Evolutionary conservation across 805 yeast species (phyloP).

Genomic region (Starmerella bacillaris): DNA sequence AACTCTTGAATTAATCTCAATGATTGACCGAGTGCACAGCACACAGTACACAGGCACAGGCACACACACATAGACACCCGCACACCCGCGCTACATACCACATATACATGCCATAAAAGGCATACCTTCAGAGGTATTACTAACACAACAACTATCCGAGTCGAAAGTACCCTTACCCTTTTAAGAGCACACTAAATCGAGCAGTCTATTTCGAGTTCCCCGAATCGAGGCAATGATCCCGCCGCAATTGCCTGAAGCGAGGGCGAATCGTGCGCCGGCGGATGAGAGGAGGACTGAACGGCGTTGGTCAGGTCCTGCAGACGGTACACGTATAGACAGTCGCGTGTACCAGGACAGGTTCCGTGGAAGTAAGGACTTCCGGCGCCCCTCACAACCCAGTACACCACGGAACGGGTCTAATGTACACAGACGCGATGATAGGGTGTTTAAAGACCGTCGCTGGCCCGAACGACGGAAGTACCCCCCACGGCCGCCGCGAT

Average conservation of each 20-base stretch:
- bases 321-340: not conserved
- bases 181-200: too few species aligned
- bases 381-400: not conserved
- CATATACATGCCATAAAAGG: too few species aligned
- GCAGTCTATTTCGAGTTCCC: too few species aligned
- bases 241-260: not conserved
- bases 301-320: not conserved
- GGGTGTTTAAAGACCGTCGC: conserved; percentile 7
- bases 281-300: not conserved
- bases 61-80: too few species aligned
- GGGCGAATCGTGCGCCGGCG: not conserved
- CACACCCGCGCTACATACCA: too few species aligned
- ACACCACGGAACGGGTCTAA: not conserved
- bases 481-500: conserved; percentile 1
- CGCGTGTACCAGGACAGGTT: not conserved
- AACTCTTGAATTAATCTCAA: too few species aligned
- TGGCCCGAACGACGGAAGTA: conserved; percentile 4
- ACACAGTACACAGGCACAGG: too few species aligned
- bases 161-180: too few species aligned
- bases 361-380: not conserved
- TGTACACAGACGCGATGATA: conserved; percentile 10
- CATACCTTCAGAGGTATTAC: too few species aligned
- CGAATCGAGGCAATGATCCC: not conserved
- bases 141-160: too few species aligned
- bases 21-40: too few species aligned